phyloP scores from a whole-genome alignment of 106 monocot species.

The Allium sativum region DNA sequence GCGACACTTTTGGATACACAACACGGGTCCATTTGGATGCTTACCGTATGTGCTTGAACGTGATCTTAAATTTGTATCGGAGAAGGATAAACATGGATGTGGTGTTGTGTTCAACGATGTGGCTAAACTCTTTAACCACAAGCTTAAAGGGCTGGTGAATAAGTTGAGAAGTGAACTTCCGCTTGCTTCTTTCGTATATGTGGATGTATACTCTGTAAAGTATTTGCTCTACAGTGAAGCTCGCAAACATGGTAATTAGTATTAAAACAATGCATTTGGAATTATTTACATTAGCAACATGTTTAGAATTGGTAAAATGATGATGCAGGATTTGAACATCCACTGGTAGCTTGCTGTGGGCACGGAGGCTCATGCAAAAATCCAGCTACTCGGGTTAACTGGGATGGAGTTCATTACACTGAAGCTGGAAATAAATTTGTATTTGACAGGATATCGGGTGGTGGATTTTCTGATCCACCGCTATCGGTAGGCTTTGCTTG shows the following conservation, averaged over 20 bases:
- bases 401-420: conserved; percentile 65
- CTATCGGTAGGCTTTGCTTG: conserved; percentile 28
- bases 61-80: conserved; percentile 13
- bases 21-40: conserved; percentile 88
- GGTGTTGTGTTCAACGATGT: conserved; percentile 53
- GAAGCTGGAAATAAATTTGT: conserved; percentile 50
- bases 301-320: not conserved
- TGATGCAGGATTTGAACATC: conserved; percentile 41
- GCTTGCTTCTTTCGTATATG: conserved; percentile 56
- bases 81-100: conserved; percentile 53
- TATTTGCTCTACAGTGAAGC: conserved; percentile 53
- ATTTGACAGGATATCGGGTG: conserved; percentile 31
- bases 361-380: conserved; percentile 46
- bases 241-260: conserved; percentile 33
- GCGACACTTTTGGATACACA: conserved; percentile 91
- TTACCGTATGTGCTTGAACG: conserved; percentile 55
- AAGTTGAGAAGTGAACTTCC: conserved; percentile 50
- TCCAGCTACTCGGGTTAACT: conserved; percentile 19
- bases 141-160: conserved; percentile 58
- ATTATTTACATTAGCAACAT: too few relatives aligned
- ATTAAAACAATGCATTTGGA: not conserved
- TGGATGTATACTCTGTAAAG: conserved; percentile 85
- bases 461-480: conserved; percentile 36
- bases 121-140: conserved; percentile 54
- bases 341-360: conserved; percentile 44